phyloP scores from a whole-genome alignment of 2,329 filamentous ascomycete genomes.

The Aspergillus quadrilineatus region DNA sequence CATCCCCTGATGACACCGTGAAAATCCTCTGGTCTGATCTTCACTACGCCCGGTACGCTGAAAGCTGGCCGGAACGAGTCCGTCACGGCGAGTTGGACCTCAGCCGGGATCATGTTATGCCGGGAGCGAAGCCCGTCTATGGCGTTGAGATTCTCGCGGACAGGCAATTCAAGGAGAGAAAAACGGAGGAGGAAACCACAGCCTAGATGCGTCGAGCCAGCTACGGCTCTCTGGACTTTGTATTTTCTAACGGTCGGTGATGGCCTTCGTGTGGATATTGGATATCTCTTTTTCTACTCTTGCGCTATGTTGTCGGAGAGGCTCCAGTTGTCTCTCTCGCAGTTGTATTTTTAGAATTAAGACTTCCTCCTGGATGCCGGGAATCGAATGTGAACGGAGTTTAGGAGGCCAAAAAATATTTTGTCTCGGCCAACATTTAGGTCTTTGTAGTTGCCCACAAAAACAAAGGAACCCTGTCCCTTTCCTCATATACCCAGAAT shows the following conservation, averaged over 20 bases:
- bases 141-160: conserved; percentile 27
- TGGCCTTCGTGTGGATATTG: conserved; percentile 8
- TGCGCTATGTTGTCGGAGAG: neutral
- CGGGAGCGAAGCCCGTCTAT: conserved; percentile 27
- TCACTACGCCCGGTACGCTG: conserved; percentile 44
- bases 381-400: conserved; percentile 18
- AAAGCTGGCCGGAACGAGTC: conserved; percentile 45
- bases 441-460: neutral
- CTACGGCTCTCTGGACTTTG: neutral
- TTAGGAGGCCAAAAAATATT: conserved; percentile 16
- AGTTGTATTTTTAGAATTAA: conserved; percentile 27
- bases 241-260: conserved; percentile 1
- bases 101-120: conserved; percentile 37
- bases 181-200: conserved; percentile 5
- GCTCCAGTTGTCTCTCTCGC: conserved; percentile 8
- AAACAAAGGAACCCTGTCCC: too few species aligned
- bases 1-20: conserved; percentile 30
- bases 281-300: conserved; percentile 17
- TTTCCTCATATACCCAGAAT: neutral
- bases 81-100: conserved; percentile 43
- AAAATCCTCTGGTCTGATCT: conserved; percentile 49
- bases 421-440: neutral
- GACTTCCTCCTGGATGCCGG: conserved; percentile 2
- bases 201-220: neutral
- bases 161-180: conserved; percentile 27